Conservation (phyloP, 2,329 filamentous ascomycete species). For the Trichoderma sp. region DNA sequence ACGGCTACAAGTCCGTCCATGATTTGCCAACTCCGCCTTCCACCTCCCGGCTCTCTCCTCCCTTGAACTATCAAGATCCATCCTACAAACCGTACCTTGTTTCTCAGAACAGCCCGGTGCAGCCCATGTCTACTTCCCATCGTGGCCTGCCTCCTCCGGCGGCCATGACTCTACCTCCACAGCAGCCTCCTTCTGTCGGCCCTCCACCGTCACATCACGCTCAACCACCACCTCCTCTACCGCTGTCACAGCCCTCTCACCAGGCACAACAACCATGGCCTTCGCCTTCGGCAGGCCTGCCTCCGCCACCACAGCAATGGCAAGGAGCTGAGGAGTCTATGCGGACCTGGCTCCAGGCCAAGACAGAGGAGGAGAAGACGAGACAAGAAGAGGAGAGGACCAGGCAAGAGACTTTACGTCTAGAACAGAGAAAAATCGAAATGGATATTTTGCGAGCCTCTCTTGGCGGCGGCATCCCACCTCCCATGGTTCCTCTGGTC, state of each 20-base stretch:
- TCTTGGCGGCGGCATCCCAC: slow-evolving; percentile 68
- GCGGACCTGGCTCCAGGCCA: slow-evolving; percentile 70
- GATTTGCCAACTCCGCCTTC: slow-evolving; percentile 61
- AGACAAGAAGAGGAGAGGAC: slow-evolving; percentile 74
- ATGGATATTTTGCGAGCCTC: slow-evolving; percentile 71
- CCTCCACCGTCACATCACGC: slow-evolving; percentile 31
- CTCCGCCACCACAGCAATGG: slow-evolving; percentile 66
- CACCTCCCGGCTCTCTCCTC: slow-evolving; percentile 57
- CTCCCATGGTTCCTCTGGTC: slow-evolving; percentile 72
- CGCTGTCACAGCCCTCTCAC: slow-evolving; percentile 31
- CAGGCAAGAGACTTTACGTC: slow-evolving; percentile 62
- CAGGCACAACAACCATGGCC: slow-evolving; percentile 40
- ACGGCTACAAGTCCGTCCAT: slow-evolving; percentile 63
- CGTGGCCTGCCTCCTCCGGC: slow-evolving; percentile 69
- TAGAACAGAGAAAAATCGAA: slow-evolving; percentile 73
- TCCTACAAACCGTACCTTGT: slow-evolving; percentile 43
- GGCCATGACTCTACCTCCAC: slow-evolving; percentile 61
- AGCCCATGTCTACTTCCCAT: slow-evolving; percentile 69
- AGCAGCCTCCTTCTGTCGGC: slow-evolving; percentile 39
- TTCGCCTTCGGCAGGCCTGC: slow-evolving; percentile 50
- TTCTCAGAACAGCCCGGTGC: slow-evolving; percentile 49
- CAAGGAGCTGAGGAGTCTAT: slow-evolving; percentile 69
- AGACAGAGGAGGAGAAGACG: slow-evolving; percentile 71
- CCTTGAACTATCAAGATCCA: slow-evolving; percentile 52
- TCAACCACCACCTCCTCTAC: slow-evolving; percentile 30